Base-by-base conservation (phyloP, 176 grass and related monocot genomes). In the Zea luxurians region DNA sequence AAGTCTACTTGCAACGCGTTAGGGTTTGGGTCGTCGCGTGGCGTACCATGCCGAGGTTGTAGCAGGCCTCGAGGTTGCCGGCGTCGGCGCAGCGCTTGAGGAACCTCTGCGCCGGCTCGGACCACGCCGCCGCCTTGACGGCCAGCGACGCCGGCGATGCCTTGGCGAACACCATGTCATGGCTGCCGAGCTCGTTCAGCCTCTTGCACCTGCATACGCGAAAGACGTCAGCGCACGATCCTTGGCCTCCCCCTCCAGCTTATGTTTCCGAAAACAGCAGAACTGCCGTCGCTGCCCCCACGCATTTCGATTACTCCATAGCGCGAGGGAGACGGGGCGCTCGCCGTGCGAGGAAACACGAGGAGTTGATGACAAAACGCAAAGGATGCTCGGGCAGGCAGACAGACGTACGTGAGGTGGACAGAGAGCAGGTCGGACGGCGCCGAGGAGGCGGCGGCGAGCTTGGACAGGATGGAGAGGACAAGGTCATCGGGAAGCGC, bases 11-110 rank as follows among this genome's bases (percentile, higher is more conserved):
- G 27, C 27, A 27, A 27, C 27, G 0, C 27, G 27, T 27, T 8
- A 4, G 27, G 27, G 27, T 36, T 77, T 70, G 76, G 50, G 60
- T 74, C 76, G 1, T 10, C 17, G 0, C 54, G 10, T 11, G 20
- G 78, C 3, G 8, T 82, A 96, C 93, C 93, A 96, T 92, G 84
- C 93, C 93, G 4, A 96, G 85, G 68, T 92, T 90, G 73, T 92
- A 96, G 82, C 87, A 92, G 12, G 93, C 90, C 73, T 96, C 93
- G 3, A 90, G 75, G 47, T 92, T 96, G 35, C 90, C 90, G 7
- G 79, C 84, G 44, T 92, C 90, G 17, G 89, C 70, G 57, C 89
- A 92, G 8, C 71, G 77, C 61, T 90, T 92, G 4, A 96, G 50
- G 59, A 84, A 96, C 4, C 68, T 77, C 71, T 92, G 90, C 16